Evolutionary conservation across 768 basidiomycete genomes (phyloP).

Genomic region (Lactarius pseudohatsudake): DNA sequence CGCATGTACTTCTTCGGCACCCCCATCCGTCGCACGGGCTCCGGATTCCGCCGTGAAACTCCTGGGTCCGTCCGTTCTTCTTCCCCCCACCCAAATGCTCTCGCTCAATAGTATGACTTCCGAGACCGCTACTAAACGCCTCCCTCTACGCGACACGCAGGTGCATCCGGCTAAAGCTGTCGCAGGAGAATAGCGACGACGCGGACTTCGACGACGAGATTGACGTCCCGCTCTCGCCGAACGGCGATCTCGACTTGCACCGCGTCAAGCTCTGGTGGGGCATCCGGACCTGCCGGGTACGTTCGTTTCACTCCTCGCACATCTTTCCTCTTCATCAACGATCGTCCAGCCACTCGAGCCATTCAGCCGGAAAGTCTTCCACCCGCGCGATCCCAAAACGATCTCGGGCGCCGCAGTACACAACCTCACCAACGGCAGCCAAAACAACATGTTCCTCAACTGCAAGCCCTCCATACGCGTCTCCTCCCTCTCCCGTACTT

Average conservation of each 20-base stretch:
- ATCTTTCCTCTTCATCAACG: no score
- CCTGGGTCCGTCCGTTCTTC: constrained; percentile 16
- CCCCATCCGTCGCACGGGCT: constrained; percentile 21
- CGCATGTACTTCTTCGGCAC: constrained; percentile 27
- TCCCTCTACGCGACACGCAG: constrained; percentile 1
- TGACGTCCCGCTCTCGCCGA: constrained; percentile 24
- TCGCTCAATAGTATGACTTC: neutral
- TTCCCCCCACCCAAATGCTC: neutral
- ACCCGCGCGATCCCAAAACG: constrained; percentile 1
- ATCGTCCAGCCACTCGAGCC: constrained; percentile 21
- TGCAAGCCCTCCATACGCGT: neutral
- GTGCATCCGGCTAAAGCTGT: constrained; percentile 26
- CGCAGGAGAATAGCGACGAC: neutral
- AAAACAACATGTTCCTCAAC: constrained; percentile 8
- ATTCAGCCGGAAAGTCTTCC: constrained; percentile 23
- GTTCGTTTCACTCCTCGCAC: neutral
- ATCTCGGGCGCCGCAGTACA: constrained; percentile 21
- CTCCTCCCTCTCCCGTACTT: neutral
- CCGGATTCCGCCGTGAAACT: neutral
- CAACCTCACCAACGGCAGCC: constrained; percentile 18
- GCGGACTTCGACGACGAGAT: constrained; percentile 22
- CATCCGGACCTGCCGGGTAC: constrained; percentile 13
- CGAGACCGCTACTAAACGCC: neutral
- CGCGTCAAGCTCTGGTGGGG: constrained; percentile 28
- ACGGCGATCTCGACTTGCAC: constrained; percentile 26